These are phyloP conservation scores for Urtica urens DNA, from an alignment of 306 rosid species.

Conservation along the genomic window DNA sequence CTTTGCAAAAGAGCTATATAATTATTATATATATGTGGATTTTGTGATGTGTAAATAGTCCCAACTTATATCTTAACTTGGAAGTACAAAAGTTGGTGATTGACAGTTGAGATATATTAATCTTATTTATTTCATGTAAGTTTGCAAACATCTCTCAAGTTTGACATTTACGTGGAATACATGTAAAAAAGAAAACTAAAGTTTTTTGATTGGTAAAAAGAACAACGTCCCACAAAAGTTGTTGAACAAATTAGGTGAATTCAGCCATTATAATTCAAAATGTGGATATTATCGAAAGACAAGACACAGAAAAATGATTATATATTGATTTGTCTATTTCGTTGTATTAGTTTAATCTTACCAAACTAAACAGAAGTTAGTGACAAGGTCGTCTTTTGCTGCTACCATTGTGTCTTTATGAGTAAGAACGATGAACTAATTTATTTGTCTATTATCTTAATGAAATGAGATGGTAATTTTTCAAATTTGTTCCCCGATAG, in stretches of 20 bases:
- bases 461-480: not conserved
- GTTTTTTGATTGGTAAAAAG: not conserved
- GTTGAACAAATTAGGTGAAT: conserved; percentile 1
- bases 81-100: conserved; percentile 9
- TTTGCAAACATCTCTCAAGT: not conserved
- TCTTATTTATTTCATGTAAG: not conserved
- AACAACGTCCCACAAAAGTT: not conserved
- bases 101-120: conserved; percentile 4
- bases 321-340: not conserved
- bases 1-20: too few relatives aligned
- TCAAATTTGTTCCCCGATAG: not conserved
- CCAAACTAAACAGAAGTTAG: not conserved
- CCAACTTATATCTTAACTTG: conserved; percentile 4
- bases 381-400: not conserved
- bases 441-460: not conserved
- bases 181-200: not conserved
- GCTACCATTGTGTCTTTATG: not conserved
- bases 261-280: not conserved
- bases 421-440: not conserved
- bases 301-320: not conserved
- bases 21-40: not conserved
- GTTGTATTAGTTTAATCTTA: not conserved
- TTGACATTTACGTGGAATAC: conserved; percentile 5
- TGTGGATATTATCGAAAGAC: not conserved
- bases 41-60: not conserved